A percentile compares a stretch with the other conserved stretches of the same genome.
These are phyloP conservation scores for Calcarisporium arbuscula DNA, from an alignment of 2,329 filamentous ascomycete genomes.

Conservation along the genomic window DNA sequence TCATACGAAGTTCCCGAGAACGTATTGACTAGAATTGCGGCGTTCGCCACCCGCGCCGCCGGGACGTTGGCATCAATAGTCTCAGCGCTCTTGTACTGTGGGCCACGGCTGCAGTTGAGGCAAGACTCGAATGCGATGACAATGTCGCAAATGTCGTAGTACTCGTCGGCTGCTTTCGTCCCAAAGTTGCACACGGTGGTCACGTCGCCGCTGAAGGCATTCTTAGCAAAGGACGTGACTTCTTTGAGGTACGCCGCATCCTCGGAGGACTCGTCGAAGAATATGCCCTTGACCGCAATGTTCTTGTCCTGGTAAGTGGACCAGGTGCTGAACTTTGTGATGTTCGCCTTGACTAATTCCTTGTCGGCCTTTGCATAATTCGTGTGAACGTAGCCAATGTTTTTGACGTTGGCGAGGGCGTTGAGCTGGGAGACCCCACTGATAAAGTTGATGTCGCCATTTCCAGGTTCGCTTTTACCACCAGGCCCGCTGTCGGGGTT, in stretches of 20 bases:
- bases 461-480: conserved; percentile 10
- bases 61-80: conserved; percentile 14
- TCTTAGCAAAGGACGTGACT: conserved; percentile 9
- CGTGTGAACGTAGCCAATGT: conserved; percentile 17
- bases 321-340: conserved; percentile 15
- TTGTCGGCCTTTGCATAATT: conserved; percentile 11
- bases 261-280: conserved; percentile 14
- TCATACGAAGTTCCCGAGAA: conserved; percentile 12
- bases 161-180: conserved; percentile 7
- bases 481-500: conserved; percentile 17
- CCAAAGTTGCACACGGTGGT: conserved; percentile 19
- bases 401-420: conserved; percentile 13
- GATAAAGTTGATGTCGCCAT: conserved; percentile 16
- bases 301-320: conserved; percentile 8
- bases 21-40: conserved; percentile 13
- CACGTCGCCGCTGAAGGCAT: conserved; percentile 5
- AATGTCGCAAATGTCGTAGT: conserved; percentile 17
- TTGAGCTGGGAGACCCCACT: conserved; percentile 16
- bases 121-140: conserved; percentile 19
- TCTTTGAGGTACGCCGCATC: conserved; percentile 13
- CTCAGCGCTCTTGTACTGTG: conserved; percentile 12
- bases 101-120: conserved; percentile 11
- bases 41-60: conserved; percentile 1
- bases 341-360: conserved; percentile 14
- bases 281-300: conserved; percentile 15